Base-by-base conservation (phyloP, 2,329 filamentous ascomycete species). In the Diaporthe sp. region DNA sequence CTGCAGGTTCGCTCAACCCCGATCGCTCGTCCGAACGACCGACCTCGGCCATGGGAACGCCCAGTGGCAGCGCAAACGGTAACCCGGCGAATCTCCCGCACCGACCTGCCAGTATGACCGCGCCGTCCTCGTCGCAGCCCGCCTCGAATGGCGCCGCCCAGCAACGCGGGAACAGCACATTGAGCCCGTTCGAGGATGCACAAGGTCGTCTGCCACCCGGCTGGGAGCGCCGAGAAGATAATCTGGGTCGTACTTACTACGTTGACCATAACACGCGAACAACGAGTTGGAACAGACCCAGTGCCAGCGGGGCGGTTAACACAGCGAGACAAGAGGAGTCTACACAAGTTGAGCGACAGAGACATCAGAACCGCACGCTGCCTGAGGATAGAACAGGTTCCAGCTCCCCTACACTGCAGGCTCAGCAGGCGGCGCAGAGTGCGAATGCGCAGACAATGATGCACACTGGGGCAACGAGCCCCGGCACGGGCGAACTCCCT, bases 231-330 rank as follows among this genome's bases (percentile, higher is more conserved):
- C 92, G 97, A 74, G 96, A 98, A 84, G 97, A 99, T 83, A 97
- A 98, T 80, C 85, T 98, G 58, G 96, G 97, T 71, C 91, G 97
- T 81, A 98, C 96, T 31, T 99, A 99, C 83, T 99, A 98, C 83
- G 97, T 99, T 71, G 97, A 99, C 82, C 97, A 98, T 84, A 98
- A 98, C 84, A 98, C 96, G 9, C 90, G 97, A 80, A 96, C 97
- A 73, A 99, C 97, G 0, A 98, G 96, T 80, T 99, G 97, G 97
- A 96, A 94, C 80, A 90, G 97, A 76, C 97, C 97, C 10, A 94
- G 95, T 53, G 92, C 92, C 76, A 94, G 93, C 80, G 96, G 93
- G 76, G 92, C 94, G 61, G 92, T 92, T 67, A 93, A 96, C 77
- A 92, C 94, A 80, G 91, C 95, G 76, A 93, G 88, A 78, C 94